Evolutionary conservation across 2,329 filamentous ascomycete species (phyloP).

Genomic region (Chaetothyriales sp.): DNA sequence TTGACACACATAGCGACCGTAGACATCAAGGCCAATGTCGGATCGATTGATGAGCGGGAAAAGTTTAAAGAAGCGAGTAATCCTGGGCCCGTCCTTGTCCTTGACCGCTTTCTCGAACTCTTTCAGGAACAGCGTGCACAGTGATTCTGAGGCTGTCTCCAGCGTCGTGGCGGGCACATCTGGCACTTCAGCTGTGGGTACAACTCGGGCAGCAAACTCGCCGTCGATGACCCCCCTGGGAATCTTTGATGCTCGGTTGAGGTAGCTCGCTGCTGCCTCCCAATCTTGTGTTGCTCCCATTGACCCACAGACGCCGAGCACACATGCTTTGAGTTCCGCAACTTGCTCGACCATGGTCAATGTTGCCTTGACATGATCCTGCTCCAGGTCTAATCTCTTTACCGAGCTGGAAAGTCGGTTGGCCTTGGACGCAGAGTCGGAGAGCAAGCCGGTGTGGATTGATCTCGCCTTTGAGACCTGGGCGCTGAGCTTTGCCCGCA

Average conservation of each 20-base stretch:
- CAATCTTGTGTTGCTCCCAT: constrained; percentile 98
- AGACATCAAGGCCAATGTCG: constrained; percentile 82
- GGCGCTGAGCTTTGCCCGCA: constrained; percentile 73
- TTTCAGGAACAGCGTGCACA: constrained; percentile 78
- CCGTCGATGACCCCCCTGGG: constrained; percentile 67
- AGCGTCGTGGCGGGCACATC: constrained; percentile 79
- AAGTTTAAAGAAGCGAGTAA: constrained; percentile 94
- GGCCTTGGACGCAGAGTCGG: constrained; percentile 70
- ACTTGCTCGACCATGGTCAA: constrained; percentile 89
- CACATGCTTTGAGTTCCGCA: constrained; percentile 88
- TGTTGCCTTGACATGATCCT: constrained; percentile 78
- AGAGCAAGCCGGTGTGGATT: constrained; percentile 82
- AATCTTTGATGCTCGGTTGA: constrained; percentile 67
- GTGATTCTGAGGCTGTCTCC: constrained; percentile 69
- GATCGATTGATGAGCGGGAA: constrained; percentile 85
- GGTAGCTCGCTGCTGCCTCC: constrained; percentile 87
- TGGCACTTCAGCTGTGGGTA: constrained; percentile 88
- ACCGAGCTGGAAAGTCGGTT: constrained; percentile 74
- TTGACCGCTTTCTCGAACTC: constrained; percentile 88
- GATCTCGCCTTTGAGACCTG: constrained; percentile 71
- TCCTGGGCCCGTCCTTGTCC: constrained; percentile 73
- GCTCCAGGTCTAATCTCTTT: constrained; percentile 75
- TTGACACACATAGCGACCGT: constrained; percentile 89
- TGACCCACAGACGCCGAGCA: constrained; percentile 81
- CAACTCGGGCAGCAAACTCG: constrained; percentile 77